Conservation (phyloP, 345 rosid species). For the Mangifera indica region DNA sequence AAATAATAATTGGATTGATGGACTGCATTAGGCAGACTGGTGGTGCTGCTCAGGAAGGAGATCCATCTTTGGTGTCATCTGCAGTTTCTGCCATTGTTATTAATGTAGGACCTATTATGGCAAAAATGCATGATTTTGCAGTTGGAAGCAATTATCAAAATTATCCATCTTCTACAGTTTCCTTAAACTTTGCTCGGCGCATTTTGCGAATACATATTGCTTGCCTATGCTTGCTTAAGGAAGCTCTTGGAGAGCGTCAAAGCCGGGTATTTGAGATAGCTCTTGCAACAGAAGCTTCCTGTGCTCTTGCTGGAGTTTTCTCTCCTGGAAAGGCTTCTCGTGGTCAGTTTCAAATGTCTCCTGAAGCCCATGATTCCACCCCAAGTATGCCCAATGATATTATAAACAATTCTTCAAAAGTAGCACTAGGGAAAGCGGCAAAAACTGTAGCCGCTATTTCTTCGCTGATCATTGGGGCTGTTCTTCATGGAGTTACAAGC, state of each 20-base stretch:
- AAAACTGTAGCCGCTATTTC: constrained; percentile 81
- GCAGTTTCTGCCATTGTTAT: constrained; percentile 85
- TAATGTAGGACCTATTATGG: constrained; percentile 63
- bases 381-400: constrained; percentile 44
- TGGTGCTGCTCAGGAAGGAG: constrained; percentile 99
- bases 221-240: constrained; percentile 81
- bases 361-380: constrained; percentile 70
- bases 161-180: constrained; percentile 45
- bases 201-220: constrained; percentile 76
- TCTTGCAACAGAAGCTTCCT: constrained; percentile 84
- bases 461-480: constrained; percentile 75
- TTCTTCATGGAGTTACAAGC: constrained; percentile 87
- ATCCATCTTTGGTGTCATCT: constrained; percentile 89
- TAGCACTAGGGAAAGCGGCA: constrained; percentile 45
- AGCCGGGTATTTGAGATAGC: constrained; percentile 95
- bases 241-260: constrained; percentile 97
- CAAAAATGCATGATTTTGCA: constrained; percentile 70
- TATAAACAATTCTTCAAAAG: constrained; percentile 45
- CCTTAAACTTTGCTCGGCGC: constrained; percentile 58
- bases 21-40: constrained; percentile 88
- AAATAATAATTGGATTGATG: constrained; percentile 65
- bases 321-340: constrained; percentile 81
- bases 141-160: constrained; percentile 44
- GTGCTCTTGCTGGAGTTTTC: constrained; percentile 65
- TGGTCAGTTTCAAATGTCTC: constrained; percentile 67